These are phyloP conservation scores for Pelagophyceae sp. DNA, from an alignment of 352 stramenopile genomes.

Conservation along the genomic window DNA sequence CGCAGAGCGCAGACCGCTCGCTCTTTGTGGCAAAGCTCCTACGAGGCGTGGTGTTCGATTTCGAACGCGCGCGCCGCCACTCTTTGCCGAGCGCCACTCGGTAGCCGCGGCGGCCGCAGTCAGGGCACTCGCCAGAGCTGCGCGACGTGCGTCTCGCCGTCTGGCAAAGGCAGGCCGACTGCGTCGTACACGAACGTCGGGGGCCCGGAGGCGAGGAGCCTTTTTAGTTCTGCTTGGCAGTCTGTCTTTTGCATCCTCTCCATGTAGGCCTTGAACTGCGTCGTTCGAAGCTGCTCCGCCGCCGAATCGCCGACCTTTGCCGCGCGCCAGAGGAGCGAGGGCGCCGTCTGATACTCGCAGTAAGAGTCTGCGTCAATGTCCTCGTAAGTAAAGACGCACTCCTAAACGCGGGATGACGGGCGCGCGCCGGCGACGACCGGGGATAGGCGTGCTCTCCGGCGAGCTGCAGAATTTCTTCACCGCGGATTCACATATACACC, in stretches of 20 bases:
- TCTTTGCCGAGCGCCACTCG: constrained; percentile 60
- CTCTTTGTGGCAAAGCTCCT: not conserved
- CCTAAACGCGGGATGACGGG: too few relatives aligned
- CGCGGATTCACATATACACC: too few relatives aligned
- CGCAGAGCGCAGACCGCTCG: not conserved
- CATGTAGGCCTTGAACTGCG: constrained; percentile 82
- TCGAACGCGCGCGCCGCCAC: too few relatives aligned
- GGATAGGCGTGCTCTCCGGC: too few relatives aligned
- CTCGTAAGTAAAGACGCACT: constrained; percentile 85
- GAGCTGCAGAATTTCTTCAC: too few relatives aligned
- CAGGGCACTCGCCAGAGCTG: constrained; percentile 57
- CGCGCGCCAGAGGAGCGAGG: constrained; percentile 72
- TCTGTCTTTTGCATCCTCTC: constrained; percentile 79
- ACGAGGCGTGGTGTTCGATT: not conserved
- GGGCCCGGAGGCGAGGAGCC: constrained; percentile 73
- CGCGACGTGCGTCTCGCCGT: constrained; percentile 75
- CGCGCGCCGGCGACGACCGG: too few relatives aligned
- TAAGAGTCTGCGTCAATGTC: constrained; percentile 84
- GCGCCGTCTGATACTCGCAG: constrained; percentile 79
- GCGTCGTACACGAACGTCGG: constrained; percentile 83
- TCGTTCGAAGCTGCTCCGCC: constrained; percentile 65
- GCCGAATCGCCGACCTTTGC: constrained; percentile 58
- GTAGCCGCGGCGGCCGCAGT: constrained; percentile 61
- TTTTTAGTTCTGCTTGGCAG: constrained; percentile 82
- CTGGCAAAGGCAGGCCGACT: constrained; percentile 67